Evolutionary conservation across 257 asterid genomes (phyloP), one percentile per base, ranked within the genome.

Genomic region (Plectranthus barbatus): DNA sequence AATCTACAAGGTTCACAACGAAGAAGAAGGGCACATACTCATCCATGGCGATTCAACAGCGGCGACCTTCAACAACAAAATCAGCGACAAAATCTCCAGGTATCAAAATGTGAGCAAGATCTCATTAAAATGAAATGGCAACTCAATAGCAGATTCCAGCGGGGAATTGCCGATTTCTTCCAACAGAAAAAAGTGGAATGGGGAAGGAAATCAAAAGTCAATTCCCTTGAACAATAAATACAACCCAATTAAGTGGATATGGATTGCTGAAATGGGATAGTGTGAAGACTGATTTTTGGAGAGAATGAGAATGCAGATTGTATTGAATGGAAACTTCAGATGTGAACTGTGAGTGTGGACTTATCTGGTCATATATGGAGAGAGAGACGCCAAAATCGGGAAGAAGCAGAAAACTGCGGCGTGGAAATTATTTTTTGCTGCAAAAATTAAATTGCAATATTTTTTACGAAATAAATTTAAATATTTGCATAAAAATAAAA

Each of bases 1-100:
- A 53, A 62, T 15, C 52, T 0, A 51, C 48, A 26, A 10, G 33
- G 64, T 4, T 14, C 54, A 37, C 17, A 64, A 26, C 42, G 59
- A 52, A 34, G 21, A 21, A 26, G 50, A 54, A 18, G 56, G 70
- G 61, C 59, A 57, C 88, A 21, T 74, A 82, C 88, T 79, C 88
- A 54, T 82, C 88, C 88, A 82, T 82, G 34, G 79, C 65, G 62
- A 50, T 57, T 74, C 2, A 68, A 64, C 12, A 19, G 68, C 19
- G 18, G 63, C 39, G 68, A 46, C 55, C 72, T 33, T 52, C 81
- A 41, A 70, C 77, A 64, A 49, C 31, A 44, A 54, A 61, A 56
- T 52, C 81, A 41, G 68, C 77, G 60, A 49, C 31, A 44, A 54
- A 61, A 56, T 59, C 69, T 68, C 52, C 53, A 64, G 55, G 60